Evolutionary conservation across 805 yeast genomes (phyloP).

Genomic region (Hanseniaspora singularis): DNA sequence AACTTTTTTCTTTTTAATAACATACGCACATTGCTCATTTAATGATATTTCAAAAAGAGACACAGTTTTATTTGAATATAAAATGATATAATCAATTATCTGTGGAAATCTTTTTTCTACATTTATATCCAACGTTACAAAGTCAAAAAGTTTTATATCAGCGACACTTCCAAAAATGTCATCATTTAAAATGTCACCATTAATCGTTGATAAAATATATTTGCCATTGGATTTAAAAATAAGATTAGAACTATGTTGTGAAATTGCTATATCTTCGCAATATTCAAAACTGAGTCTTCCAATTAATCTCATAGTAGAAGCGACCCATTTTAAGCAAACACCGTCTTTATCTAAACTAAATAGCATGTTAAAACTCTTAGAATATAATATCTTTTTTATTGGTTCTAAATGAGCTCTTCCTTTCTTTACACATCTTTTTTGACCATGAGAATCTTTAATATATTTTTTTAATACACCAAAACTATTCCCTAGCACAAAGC

Average conservation of each 20-base stretch:
- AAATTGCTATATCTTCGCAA: neutral
- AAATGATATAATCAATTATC: slow-evolving; percentile 7
- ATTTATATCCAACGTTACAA: slow-evolving; percentile 26
- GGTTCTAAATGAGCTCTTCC: neutral
- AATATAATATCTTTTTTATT: slow-evolving; percentile 37
- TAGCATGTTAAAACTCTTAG: slow-evolving; percentile 43
- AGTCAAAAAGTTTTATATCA: slow-evolving; percentile 33
- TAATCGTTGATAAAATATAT: slow-evolving; percentile 18
- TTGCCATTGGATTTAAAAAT: neutral
- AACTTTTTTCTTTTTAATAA: neutral
- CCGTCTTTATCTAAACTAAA: slow-evolving; percentile 48
- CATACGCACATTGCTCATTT: slow-evolving; percentile 12
- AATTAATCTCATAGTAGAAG: neutral
- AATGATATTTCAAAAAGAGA: neutral
- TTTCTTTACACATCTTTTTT: neutral
- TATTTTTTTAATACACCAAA: neutral
- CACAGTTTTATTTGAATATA: too few species aligned
- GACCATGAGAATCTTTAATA: neutral
- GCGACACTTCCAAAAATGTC: slow-evolving; percentile 34
- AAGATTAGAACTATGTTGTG: neutral
- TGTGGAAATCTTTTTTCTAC: slow-evolving; percentile 1
- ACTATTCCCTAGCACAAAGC: slow-evolving; percentile 28
- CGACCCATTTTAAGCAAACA: slow-evolving; percentile 13
- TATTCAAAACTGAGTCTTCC: neutral
- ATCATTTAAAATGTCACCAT: slow-evolving; percentile 34